A percentile compares a stretch with the other conserved stretches of the same genome.
These are phyloP conservation scores for Abrus pulchellus DNA, from an alignment of 306 rosid species.

Conservation along the genomic window DNA sequence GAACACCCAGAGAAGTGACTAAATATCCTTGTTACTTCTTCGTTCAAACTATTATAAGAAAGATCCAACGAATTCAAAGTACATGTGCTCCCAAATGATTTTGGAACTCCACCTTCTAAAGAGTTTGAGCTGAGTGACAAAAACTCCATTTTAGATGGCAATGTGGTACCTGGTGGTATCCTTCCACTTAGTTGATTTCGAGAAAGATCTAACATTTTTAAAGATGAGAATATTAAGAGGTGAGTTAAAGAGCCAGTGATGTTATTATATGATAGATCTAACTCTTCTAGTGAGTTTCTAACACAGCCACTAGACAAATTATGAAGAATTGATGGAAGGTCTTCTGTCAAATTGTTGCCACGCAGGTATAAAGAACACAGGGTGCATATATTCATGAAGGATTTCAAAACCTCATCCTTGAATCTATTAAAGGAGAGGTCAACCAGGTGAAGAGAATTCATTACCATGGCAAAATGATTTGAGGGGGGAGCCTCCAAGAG, in stretches of 20 bases:
- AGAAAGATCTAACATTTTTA: background rate
- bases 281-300: slow-evolving; percentile 31
- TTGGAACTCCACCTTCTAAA: background rate
- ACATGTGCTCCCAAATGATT: too few species aligned
- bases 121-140: background rate
- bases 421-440: background rate
- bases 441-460: slow-evolving; percentile 1
- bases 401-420: background rate
- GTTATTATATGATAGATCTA: background rate
- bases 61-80: too few species aligned
- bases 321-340: slow-evolving; percentile 7
- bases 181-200: background rate
- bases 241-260: slow-evolving; percentile 18
- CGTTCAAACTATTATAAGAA: too few species aligned
- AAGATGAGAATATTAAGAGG: slow-evolving; percentile 5
- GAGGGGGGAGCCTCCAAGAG: background rate
- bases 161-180: background rate
- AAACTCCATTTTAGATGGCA: slow-evolving; percentile 2
- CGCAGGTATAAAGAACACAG: background rate
- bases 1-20: too few species aligned
- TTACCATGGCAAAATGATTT: slow-evolving; percentile 8
- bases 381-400: slow-evolving; percentile 5
- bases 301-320: slow-evolving; percentile 35
- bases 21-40: too few species aligned
- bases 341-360: background rate